Percentiles rank a stretch among this genome's conserved stretches.
These are phyloP conservation scores for Neofusicoccum sp. DNA, from an alignment of 2,329 filamentous ascomycete species.

Conservation along the genomic window DNA sequence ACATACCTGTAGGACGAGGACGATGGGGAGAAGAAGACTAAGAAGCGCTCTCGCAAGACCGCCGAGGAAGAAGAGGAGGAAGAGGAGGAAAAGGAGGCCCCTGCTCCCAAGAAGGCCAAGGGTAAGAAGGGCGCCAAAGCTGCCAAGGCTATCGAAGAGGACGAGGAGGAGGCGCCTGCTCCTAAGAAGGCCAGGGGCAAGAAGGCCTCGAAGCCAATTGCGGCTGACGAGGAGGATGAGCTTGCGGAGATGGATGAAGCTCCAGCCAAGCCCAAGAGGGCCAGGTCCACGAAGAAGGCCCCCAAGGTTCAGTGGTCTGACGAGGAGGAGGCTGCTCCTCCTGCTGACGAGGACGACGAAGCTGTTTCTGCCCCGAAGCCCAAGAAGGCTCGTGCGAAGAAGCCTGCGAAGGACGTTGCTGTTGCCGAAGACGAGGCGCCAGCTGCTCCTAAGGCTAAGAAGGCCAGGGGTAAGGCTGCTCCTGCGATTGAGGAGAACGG, in stretches of 20 bases:
- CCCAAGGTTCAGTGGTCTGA: neutral
- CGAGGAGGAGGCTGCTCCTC: constrained; percentile 18
- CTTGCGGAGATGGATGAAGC: constrained; percentile 8
- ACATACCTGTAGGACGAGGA: constrained; percentile 23
- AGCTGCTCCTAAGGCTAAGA: constrained; percentile 1
- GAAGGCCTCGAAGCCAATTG: constrained; percentile 27
- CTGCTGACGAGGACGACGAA: constrained; percentile 28
- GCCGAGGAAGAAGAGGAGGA: constrained; percentile 30
- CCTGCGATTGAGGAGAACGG: neutral
- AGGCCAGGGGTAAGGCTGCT: neutral
- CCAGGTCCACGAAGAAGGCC: constrained; percentile 20
- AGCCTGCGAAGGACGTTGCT: constrained; percentile 23
- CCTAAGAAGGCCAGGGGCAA: constrained; percentile 30
- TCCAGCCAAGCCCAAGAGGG: constrained; percentile 19
- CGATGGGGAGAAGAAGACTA: constrained; percentile 32
- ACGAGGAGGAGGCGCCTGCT: constrained; percentile 27
- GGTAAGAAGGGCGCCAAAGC: constrained; percentile 29
- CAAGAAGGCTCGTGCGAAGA: constrained; percentile 38
- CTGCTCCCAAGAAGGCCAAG: constrained; percentile 29
- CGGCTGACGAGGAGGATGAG: constrained; percentile 19
- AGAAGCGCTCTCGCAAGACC: constrained; percentile 39
- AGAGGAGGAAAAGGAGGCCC: constrained; percentile 26
- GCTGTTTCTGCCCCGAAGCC: constrained; percentile 32
- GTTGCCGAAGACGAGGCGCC: neutral
- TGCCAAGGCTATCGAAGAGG: constrained; percentile 20